Conservation (phyloP, 2,329 filamentous ascomycete species). For the Arthrobotrys megalospora region DNA sequence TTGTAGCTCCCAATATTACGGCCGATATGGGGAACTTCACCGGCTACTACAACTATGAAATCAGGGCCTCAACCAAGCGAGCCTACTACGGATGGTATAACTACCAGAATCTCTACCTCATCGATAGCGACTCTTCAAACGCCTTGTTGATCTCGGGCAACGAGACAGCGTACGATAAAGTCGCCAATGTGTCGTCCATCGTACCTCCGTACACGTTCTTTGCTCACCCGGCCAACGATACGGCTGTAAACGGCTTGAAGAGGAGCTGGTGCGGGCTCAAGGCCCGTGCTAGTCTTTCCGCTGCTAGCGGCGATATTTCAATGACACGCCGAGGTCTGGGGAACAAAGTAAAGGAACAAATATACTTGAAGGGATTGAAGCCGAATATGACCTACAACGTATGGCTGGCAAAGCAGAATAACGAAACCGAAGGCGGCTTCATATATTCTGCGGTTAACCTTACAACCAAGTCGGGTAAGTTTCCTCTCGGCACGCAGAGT, state of each 20-base stretch:
- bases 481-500: neutral
- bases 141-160: conserved; percentile 85
- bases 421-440: conserved; percentile 77
- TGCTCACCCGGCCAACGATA: conserved; percentile 74
- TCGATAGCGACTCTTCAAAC: conserved; percentile 86
- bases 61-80: conserved; percentile 85
- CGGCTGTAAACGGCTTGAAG: conserved; percentile 78
- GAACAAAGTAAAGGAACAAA: conserved; percentile 85
- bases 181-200: conserved; percentile 69
- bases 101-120: conserved; percentile 77
- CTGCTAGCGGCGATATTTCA: conserved; percentile 73
- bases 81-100: conserved; percentile 79
- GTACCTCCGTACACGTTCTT: conserved; percentile 82
- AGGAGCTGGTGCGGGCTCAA: conserved; percentile 87
- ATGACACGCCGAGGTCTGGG: conserved; percentile 80
- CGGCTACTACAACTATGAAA: conserved; percentile 82
- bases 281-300: conserved; percentile 76
- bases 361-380: conserved; percentile 80
- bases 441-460: conserved; percentile 83
- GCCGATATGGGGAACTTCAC: conserved; percentile 70
- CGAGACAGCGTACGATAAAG: conserved; percentile 72
- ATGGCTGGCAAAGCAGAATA: conserved; percentile 67
- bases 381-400: conserved; percentile 56
- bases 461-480: conserved; percentile 81
- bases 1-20: conserved; percentile 79